Evolutionary conservation across 129 eudicot genomes (phyloP).

Genomic region (Saussurea involucrata): DNA sequence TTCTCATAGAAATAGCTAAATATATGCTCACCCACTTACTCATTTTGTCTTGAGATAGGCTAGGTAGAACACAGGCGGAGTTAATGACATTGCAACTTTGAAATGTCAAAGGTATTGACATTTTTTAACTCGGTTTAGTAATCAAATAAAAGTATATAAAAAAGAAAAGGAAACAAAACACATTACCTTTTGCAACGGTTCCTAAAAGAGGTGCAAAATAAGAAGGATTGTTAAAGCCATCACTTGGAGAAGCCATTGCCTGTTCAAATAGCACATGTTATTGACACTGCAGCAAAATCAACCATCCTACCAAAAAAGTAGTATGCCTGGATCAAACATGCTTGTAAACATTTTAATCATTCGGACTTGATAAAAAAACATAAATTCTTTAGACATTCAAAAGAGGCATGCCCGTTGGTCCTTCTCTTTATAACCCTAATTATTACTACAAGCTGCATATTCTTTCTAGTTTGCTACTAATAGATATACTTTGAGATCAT

Average conservation of each 20-base stretch:
- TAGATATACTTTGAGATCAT: background rate
- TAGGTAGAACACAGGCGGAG: background rate
- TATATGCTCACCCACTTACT: background rate
- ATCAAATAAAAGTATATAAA: background rate
- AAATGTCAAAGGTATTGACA: conserved; percentile 3
- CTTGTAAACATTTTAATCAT: background rate
- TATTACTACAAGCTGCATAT: background rate
- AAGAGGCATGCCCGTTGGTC: background rate
- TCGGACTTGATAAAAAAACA: background rate
- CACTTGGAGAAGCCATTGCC: conserved; percentile 62
- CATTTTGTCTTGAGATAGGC: background rate
- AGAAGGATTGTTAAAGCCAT: conserved; percentile 37
- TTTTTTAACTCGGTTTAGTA: background rate
- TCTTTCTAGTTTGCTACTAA: background rate
- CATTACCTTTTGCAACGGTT: conserved; percentile 74
- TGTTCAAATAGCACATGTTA: conserved; percentile 36
- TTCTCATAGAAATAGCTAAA: background rate
- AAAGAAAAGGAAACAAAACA: conserved; percentile 4
- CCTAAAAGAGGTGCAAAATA: conserved; percentile 62
- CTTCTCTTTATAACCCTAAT: background rate
- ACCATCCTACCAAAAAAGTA: background rate
- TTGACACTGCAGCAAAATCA: background rate
- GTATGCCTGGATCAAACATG: background rate
- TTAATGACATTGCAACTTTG: background rate
- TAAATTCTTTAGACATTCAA: background rate